Base-by-base conservation (phyloP, 1,139 yeast species). In the Cylindricascospora bacillispora region DNA sequence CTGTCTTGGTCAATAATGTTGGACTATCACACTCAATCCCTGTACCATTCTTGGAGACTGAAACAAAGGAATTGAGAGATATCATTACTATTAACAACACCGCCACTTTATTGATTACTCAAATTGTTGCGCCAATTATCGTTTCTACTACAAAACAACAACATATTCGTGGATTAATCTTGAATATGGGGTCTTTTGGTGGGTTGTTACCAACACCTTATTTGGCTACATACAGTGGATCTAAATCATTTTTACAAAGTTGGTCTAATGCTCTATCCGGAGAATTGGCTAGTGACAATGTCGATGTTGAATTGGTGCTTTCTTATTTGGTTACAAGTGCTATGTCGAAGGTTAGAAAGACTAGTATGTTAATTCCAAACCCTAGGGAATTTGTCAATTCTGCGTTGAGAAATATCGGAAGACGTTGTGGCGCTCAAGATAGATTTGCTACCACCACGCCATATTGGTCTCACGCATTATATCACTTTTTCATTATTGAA, bases 111-210 rank as follows among this genome's bases (percentile, higher is more conserved):
- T 72, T 76, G 44, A 71, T 85, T 41, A 85, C 98, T 14, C 82
- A 81, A 53, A 57, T 70, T 15, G 70, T 85, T 23, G 65, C 77
- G 4, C 95, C 95, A 24, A 52, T 60, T 11, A 73, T 85, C 45
- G 58, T 67, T 29, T 55, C 63, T n/a, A 69, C 78, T 26, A 69
- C 72, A 21, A 62, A 39, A 43, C 21, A 57, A 27, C 50, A 60
- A 13, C 25, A 24, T n/a, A 18, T 20, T 17, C 67, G 70, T 38
- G 94, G 94, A 24, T 68, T 89, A 47, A 70, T 92, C 37, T 62
- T 89, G 48, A 85, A 93, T 24, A 83, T 89, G 95, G 95, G 98
- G 22, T 86, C 97, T 2, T 89, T 89, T 52, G 94, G 94, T 31
- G 99, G 97, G 2, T 66, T 85, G 41, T 65, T 82, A 31, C 98